A percentile compares a stretch with the other conserved stretches of the same genome.
These are phyloP conservation scores for Forsythia viridissima DNA, from an alignment of 257 asterid genomes.

Conservation along the genomic window DNA sequence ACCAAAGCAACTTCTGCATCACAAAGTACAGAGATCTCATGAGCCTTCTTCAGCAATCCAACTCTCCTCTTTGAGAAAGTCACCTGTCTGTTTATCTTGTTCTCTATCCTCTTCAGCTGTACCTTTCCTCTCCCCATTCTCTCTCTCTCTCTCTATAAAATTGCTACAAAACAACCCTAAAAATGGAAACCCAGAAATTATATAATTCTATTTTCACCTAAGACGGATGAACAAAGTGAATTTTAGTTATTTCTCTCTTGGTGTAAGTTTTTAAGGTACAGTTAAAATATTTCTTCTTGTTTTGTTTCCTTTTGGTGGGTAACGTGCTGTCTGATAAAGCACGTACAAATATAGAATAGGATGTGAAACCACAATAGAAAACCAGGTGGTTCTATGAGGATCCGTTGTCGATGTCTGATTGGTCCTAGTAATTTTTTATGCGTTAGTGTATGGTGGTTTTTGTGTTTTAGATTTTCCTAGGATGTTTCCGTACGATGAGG, in stretches of 20 bases:
- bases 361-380: slow-evolving; percentile 33
- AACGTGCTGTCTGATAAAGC: slow-evolving; percentile 37
- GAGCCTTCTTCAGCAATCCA: slow-evolving; percentile 81
- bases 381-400: slow-evolving; percentile 37
- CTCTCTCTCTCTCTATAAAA: neutral
- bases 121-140: slow-evolving; percentile 89
- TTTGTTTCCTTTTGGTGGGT: slow-evolving; percentile 14
- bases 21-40: slow-evolving; percentile 80
- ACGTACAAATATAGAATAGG: slow-evolving; percentile 28
- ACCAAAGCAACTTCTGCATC: slow-evolving; percentile 82
- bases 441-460: slow-evolving; percentile 28
- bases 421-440: slow-evolving; percentile 4
- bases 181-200: slow-evolving; percentile 43
- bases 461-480: slow-evolving; percentile 16
- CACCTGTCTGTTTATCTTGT: slow-evolving; percentile 83
- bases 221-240: slow-evolving; percentile 16
- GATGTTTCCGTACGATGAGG: neutral
- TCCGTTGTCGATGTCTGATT: slow-evolving; percentile 36
- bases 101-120: slow-evolving; percentile 71
- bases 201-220: neutral
- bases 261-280: slow-evolving; percentile 9
- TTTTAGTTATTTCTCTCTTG: slow-evolving; percentile 15
- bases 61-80: slow-evolving; percentile 81
- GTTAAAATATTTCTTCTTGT: neutral
- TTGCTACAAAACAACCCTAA: slow-evolving; percentile 25